These are phyloP conservation scores for Diaporthe australafricana DNA, from an alignment of 2,329 filamentous ascomycete species.

Conservation along the genomic window DNA sequence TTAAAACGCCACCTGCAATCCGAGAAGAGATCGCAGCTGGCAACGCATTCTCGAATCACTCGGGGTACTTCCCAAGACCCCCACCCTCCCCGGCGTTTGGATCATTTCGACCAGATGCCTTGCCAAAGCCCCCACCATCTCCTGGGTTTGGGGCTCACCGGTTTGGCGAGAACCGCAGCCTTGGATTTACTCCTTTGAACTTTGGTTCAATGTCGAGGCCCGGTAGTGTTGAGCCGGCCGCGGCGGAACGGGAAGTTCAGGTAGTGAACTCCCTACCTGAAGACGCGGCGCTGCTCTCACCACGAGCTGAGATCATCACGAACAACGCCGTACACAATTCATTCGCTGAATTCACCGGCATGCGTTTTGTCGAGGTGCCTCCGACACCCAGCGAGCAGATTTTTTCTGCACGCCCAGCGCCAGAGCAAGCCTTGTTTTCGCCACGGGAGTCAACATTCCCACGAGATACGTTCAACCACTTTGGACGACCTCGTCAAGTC, in stretches of 20 bases:
- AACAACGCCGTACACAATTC: conserved; percentile 71
- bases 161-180: conserved; percentile 52
- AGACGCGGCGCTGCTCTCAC: conserved; percentile 74
- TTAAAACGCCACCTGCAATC: conserved; percentile 51
- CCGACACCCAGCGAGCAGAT: conserved; percentile 63
- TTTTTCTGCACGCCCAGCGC: conserved; percentile 47
- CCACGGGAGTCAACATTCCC: conserved; percentile 65
- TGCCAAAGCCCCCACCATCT: conserved; percentile 54
- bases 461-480: conserved; percentile 63
- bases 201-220: conserved; percentile 34
- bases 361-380: conserved; percentile 65
- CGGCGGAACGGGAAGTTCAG: conserved; percentile 50
- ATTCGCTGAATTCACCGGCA: conserved; percentile 55
- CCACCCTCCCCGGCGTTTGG: conserved; percentile 44
- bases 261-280: conserved; percentile 51
- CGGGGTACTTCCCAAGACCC: conserved; percentile 37
- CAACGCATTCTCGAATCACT: conserved; percentile 39
- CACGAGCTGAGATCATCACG: conserved; percentile 79
- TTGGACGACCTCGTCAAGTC: conserved; percentile 62
- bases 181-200: conserved; percentile 47
- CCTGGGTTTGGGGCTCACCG: conserved; percentile 57
- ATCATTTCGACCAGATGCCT: conserved; percentile 33
- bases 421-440: conserved; percentile 46
- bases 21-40: conserved; percentile 46
- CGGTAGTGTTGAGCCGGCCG: conserved; percentile 4